phyloP scores from a whole-genome alignment of 2,329 filamentous ascomycete genomes.

The Beauveria rudraprayagi region DNA sequence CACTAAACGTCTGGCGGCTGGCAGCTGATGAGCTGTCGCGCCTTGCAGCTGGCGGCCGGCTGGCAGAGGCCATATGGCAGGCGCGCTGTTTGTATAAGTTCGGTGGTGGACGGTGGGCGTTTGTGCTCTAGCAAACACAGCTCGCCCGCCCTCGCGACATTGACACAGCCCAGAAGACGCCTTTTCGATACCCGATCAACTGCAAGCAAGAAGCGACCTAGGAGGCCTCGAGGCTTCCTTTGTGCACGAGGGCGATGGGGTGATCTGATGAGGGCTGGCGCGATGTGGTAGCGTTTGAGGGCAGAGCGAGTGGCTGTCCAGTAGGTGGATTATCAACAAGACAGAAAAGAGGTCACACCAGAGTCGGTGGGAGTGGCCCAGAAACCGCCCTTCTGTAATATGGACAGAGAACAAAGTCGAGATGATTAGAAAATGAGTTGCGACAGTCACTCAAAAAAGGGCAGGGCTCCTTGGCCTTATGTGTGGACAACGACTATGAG shows the following conservation, averaged over 20 bases:
- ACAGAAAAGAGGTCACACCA: neutral
- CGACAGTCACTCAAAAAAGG: neutral
- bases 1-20: constrained; percentile 4
- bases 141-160: constrained; percentile 2
- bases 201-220: neutral
- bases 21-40: constrained; percentile 3
- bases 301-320: neutral
- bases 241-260: neutral
- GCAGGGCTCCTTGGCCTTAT: constrained; percentile 7
- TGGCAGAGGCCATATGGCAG: constrained; percentile 6
- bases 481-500: neutral
- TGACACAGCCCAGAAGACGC: neutral
- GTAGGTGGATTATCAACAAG: neutral
- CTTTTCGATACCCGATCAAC: neutral
- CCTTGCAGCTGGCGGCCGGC: constrained; percentile 9
- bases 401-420: neutral
- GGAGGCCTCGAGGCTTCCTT: neutral
- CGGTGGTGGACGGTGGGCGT: neutral
- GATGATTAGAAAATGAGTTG: neutral
- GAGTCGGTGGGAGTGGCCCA: neutral
- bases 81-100: neutral
- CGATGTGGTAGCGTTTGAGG: neutral
- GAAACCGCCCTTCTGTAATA: neutral
- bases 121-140: constrained; percentile 5
- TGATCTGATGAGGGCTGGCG: neutral